A percentile compares a stretch with the other conserved stretches of the same genome.
Evolutionary conservation across 78 protist species (phyloP).

Genomic region (Pelomyxa schiedti): DNA sequence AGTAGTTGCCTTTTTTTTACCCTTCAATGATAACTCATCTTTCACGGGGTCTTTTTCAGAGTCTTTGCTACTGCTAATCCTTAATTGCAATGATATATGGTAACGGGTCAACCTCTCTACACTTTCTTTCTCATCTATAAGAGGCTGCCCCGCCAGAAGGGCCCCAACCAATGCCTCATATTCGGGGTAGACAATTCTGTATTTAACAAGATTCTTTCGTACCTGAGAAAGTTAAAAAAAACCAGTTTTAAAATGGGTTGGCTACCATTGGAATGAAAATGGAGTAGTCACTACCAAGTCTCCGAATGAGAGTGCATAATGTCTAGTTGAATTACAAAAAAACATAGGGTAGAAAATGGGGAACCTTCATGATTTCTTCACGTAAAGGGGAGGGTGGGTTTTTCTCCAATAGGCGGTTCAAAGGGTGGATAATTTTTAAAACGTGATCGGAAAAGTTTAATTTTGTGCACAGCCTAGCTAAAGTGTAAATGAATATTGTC

Average conservation of each 20-base stretch:
- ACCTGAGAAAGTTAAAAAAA: no score
- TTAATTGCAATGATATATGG: constrained; percentile 6
- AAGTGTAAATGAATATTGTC: constrained; percentile 38
- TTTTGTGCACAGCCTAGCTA: constrained; percentile 47
- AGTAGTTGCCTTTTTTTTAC: background rate
- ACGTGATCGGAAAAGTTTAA: constrained; percentile 69
- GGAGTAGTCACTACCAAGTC: constrained; percentile 65
- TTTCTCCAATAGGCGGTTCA: constrained; percentile 55
- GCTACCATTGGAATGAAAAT: constrained; percentile 76
- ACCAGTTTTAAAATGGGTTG: no score
- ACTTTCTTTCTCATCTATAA: constrained; percentile 4
- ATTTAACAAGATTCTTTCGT: constrained; percentile 28
- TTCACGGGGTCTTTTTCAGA: background rate
- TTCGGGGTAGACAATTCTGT: constrained; percentile 18
- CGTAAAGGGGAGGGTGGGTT: background rate
- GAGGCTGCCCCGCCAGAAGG: constrained; percentile 34
- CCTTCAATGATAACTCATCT: background rate
- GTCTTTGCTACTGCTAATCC: background rate
- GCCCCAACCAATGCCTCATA: constrained; percentile 36
- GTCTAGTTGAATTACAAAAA: constrained; percentile 34
- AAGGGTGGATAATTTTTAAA: constrained; percentile 74
- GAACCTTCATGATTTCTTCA: background rate
- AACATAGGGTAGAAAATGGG: no score
- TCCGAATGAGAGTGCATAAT: constrained; percentile 56
- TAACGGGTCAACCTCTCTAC: no score